Conservation (phyloP, 2,329 filamentous ascomycete genomes). For the Penicillium occitanis region DNA sequence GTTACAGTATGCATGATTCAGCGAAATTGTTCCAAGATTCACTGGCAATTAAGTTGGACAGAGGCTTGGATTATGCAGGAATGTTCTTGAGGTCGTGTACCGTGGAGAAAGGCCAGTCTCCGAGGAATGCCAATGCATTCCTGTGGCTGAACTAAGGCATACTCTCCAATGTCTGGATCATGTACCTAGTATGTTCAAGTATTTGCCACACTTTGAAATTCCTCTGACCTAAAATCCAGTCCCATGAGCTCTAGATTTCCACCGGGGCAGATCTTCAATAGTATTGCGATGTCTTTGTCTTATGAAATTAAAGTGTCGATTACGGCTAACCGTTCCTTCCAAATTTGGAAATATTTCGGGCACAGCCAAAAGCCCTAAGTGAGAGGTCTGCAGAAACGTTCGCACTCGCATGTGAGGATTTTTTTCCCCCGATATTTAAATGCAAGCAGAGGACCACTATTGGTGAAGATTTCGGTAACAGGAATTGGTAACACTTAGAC, state of each 20-base stretch:
- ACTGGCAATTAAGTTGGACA: no score
- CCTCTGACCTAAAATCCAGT: not conserved
- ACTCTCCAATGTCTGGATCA: not conserved
- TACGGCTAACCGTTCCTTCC: not conserved
- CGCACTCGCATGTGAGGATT: no score
- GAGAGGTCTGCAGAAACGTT: not conserved
- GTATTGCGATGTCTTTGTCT: not conserved
- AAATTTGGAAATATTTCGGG: not conserved
- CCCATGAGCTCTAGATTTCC: not conserved
- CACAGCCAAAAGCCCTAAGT: not conserved
- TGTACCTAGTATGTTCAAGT: no score
- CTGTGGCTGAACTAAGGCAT: not conserved
- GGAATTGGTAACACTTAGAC: not conserved
- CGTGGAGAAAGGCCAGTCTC: not conserved
- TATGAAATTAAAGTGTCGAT: slow-evolving; percentile 3
- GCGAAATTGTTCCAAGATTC: not conserved
- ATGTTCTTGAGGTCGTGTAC: not conserved
- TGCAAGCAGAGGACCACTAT: no score
- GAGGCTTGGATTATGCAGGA: not conserved
- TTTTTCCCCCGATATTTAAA: no score
- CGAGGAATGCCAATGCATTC: not conserved
- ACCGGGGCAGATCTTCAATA: not conserved
- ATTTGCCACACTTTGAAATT: not conserved
- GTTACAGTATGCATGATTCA: not conserved
- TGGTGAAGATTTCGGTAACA: not conserved